Conservation (phyloP, 2,329 filamentous ascomycete species). For the Pseudogymnoascus sp. region DNA sequence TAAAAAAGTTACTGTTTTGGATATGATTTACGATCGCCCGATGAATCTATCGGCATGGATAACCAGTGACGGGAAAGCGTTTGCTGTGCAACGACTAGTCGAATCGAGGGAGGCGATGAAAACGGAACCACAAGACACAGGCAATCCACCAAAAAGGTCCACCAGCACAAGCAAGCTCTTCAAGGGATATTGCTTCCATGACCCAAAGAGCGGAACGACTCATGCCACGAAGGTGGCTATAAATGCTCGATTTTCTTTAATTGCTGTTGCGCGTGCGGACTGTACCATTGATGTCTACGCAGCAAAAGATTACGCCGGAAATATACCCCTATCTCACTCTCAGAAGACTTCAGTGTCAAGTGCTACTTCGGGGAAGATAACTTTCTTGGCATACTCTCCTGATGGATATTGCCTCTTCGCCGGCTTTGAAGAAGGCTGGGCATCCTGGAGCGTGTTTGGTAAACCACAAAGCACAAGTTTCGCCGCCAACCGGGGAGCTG, state of each 20-base stretch:
- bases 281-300: conserved; percentile 83
- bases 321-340: conserved; percentile 78
- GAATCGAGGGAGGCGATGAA: conserved; percentile 36
- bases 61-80: conserved; percentile 76
- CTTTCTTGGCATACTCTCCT: conserved; percentile 75
- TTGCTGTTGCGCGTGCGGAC: conserved; percentile 75
- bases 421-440: conserved; percentile 88
- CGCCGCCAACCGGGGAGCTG: conserved; percentile 54
- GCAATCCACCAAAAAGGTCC: conserved; percentile 34
- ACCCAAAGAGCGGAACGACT: conserved; percentile 49
- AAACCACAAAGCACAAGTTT: conserved; percentile 84
- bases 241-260: conserved; percentile 88
- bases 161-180: conserved; percentile 57
- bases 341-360: conserved; percentile 62
- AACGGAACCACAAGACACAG: conserved; percentile 27
- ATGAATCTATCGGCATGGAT: conserved; percentile 97
- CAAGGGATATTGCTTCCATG: conserved; percentile 84
- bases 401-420: conserved; percentile 95
- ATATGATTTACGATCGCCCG: conserved; percentile 89
- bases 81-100: conserved; percentile 70
- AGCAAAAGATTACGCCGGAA: conserved; percentile 85
- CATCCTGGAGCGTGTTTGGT: conserved; percentile 94
- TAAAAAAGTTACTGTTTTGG: conserved; percentile 64
- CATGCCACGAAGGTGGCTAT: conserved; percentile 69
- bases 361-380: conserved; percentile 60